phyloP scores from a whole-genome alignment of 2,329 filamentous ascomycete genomes.

The Aspergillus amoenus region DNA sequence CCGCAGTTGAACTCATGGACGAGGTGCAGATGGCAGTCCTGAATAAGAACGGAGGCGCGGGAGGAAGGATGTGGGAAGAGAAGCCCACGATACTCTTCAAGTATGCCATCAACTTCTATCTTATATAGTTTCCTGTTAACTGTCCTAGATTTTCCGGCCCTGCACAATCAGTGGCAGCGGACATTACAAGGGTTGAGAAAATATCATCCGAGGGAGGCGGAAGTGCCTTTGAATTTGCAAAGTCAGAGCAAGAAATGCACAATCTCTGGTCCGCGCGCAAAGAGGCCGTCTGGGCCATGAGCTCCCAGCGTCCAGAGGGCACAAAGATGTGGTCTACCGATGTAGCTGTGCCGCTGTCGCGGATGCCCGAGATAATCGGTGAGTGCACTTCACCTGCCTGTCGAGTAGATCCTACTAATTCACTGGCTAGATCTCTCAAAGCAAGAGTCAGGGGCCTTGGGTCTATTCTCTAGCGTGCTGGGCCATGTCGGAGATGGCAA shows the following conservation, averaged over 20 bases:
- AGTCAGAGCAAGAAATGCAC: slow-evolving; percentile 53
- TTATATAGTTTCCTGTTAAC: slow-evolving; percentile 62
- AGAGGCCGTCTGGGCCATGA: slow-evolving; percentile 57
- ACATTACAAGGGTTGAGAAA: slow-evolving; percentile 71
- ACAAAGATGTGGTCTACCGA: slow-evolving; percentile 63
- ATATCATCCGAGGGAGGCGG: slow-evolving; percentile 64
- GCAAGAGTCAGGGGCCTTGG: not conserved
- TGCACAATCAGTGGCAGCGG: slow-evolving; percentile 66
- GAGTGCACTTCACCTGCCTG: slow-evolving; percentile 14
- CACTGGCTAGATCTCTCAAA: slow-evolving; percentile 57
- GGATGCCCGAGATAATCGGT: slow-evolving; percentile 63
- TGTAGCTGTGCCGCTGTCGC: slow-evolving; percentile 59
- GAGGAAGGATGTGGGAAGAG: slow-evolving; percentile 43
- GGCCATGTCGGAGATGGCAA: not conserved
- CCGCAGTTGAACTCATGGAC: slow-evolving; percentile 65
- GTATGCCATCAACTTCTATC: slow-evolving; percentile 42
- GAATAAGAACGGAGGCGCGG: slow-evolving; percentile 63
- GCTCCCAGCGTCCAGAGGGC: slow-evolving; percentile 58
- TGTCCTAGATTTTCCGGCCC: slow-evolving; percentile 66
- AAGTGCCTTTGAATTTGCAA: slow-evolving; percentile 64
- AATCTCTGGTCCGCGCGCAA: slow-evolving; percentile 57
- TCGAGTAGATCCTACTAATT: slow-evolving; percentile 53
- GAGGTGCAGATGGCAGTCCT: slow-evolving; percentile 65
- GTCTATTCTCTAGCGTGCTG: slow-evolving; percentile 5
- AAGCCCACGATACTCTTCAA: slow-evolving; percentile 47